Evolutionary conservation across 768 basidiomycete genomes (phyloP).

Genomic region (Suillus sp.): DNA sequence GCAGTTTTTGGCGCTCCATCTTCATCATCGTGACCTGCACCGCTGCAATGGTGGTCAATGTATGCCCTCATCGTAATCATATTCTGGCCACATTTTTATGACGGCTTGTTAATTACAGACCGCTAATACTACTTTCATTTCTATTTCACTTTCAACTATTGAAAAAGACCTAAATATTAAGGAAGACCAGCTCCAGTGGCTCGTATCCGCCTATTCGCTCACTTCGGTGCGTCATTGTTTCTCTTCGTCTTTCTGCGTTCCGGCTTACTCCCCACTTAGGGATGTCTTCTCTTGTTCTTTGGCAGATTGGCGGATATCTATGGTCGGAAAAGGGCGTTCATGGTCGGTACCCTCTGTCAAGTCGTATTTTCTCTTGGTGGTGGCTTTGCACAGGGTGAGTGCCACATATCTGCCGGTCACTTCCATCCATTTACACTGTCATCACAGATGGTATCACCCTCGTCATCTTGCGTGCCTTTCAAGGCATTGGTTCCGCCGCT

Average conservation of each 20-base stretch:
- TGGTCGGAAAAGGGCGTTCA: conserved; percentile 70
- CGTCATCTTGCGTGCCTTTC: conserved; percentile 71
- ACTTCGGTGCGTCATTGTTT: conserved; percentile 52
- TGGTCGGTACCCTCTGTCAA: conserved; percentile 58
- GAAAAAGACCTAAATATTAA: conserved; percentile 49
- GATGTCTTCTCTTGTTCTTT: conserved; percentile 74
- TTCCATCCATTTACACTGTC: background rate
- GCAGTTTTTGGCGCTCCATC: conserved; percentile 28
- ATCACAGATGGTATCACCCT: conserved; percentile 56
- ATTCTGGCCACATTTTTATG: background rate
- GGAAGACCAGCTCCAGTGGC: conserved; percentile 63
- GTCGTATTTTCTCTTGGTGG: conserved; percentile 61
- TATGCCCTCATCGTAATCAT: conserved; percentile 19
- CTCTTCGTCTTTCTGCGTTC: background rate
- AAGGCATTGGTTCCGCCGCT: conserved; percentile 81
- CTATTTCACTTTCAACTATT: conserved; percentile 57
- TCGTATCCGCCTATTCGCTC: conserved; percentile 65
- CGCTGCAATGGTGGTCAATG: conserved; percentile 40
- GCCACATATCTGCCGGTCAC: background rate
- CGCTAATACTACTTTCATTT: conserved; percentile 42
- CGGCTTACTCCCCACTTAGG: conserved; percentile 40
- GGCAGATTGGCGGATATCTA: conserved; percentile 82
- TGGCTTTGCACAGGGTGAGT: conserved; percentile 57
- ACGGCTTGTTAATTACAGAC: conserved; percentile 20
- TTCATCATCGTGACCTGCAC: conserved; percentile 41